Percentiles rank a stretch among this genome's conserved stretches.
Conservation (phyloP, 805 yeast genomes). For the Brettanomyces nanus region DNA sequence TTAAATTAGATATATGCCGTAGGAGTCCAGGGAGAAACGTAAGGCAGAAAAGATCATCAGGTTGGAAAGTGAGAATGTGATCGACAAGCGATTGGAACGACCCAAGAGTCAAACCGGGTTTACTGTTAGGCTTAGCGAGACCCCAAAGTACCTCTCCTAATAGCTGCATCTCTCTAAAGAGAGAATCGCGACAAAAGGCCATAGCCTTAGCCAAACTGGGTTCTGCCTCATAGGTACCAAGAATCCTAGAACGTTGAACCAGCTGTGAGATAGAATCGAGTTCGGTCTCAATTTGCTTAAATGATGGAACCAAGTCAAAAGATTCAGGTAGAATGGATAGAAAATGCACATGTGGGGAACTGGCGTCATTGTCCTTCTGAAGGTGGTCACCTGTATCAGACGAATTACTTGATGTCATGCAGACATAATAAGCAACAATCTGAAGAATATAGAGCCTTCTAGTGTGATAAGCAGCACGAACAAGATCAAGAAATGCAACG, state of each 20-base stretch:
- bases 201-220: slow-evolving; percentile 39
- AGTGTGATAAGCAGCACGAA: slow-evolving; percentile 57
- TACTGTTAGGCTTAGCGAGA: slow-evolving; percentile 23
- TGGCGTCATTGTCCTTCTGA: too few species aligned
- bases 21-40: slow-evolving; percentile 60
- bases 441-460: slow-evolving; percentile 71
- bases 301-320: slow-evolving; percentile 33
- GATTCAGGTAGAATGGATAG: slow-evolving; percentile 18
- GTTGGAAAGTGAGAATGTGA: slow-evolving; percentile 18
- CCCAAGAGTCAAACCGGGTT: background rate
- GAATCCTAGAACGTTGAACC: slow-evolving; percentile 43
- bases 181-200: slow-evolving; percentile 51
- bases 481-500: slow-evolving; percentile 45
- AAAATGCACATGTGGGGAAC: too few species aligned
- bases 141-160: slow-evolving; percentile 60
- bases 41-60: slow-evolving; percentile 56
- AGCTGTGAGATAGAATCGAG: slow-evolving; percentile 45
- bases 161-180: slow-evolving; percentile 60
- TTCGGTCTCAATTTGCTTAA: slow-evolving; percentile 49
- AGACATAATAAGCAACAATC: slow-evolving; percentile 38
- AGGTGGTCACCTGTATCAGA: background rate
- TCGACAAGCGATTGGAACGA: background rate
- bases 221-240: slow-evolving; percentile 38
- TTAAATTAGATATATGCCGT: slow-evolving; percentile 32
- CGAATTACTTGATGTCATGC: slow-evolving; percentile 12